phyloP scores from a whole-genome alignment of 208 protist genomes.

The Balamuthia mandrillaris region DNA sequence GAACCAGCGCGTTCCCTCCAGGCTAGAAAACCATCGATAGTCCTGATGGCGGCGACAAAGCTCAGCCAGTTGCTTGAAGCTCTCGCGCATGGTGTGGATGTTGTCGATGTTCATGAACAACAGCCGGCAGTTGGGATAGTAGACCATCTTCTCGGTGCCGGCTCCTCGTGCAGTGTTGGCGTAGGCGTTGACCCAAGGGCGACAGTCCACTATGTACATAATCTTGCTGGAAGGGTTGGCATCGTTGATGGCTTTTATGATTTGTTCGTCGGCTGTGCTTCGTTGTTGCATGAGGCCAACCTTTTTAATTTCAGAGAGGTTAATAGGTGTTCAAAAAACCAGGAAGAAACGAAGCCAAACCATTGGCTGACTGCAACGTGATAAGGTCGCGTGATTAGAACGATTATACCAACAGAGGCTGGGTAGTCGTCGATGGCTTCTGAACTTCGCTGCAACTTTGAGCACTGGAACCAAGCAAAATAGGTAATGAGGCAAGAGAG shows the following conservation, averaged over 20 bases:
- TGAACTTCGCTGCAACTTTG: constrained; percentile 10
- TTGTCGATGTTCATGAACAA: constrained; percentile 70
- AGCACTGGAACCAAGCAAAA: background rate
- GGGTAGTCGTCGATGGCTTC: constrained; percentile 31
- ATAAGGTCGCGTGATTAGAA: constrained; percentile 10
- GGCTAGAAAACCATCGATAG: constrained; percentile 36
- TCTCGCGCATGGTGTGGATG: constrained; percentile 73
- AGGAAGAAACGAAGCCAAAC: background rate
- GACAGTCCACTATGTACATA: constrained; percentile 77
- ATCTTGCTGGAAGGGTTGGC: constrained; percentile 22
- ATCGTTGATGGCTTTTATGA: constrained; percentile 36
- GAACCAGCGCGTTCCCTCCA: constrained; percentile 32
- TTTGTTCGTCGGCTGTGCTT: constrained; percentile 40
- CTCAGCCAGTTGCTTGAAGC: constrained; percentile 55
- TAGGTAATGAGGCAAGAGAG: background rate
- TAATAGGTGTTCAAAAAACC: background rate
- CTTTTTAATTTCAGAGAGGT: background rate
- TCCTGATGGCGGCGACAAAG: constrained; percentile 16
- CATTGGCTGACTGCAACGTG: constrained; percentile 38
- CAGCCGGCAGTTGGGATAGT: constrained; percentile 34
- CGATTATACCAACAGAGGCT: constrained; percentile 17
- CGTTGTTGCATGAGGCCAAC: constrained; percentile 40
- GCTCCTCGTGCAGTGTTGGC: constrained; percentile 77
- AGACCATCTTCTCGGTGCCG: constrained; percentile 57
- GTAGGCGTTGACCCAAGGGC: constrained; percentile 71